These are phyloP conservation scores for Komagataella pastoris DNA, from an alignment of 805 yeast genomes.

Conservation along the genomic window DNA sequence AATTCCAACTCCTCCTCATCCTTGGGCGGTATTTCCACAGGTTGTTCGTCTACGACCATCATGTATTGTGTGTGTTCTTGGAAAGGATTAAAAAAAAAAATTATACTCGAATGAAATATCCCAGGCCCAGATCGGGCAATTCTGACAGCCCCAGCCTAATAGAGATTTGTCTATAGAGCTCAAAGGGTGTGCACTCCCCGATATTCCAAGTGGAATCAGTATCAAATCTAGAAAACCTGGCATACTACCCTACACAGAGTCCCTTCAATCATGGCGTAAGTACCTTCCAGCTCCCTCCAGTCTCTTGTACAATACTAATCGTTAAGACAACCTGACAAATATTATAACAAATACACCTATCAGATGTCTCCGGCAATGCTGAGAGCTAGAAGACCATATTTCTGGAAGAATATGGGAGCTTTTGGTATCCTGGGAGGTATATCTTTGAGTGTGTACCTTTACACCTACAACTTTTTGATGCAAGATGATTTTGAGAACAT, in stretches of 20 bases:
- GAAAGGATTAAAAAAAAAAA: conserved; percentile 1
- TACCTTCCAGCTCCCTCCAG: neutral
- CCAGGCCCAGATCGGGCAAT: neutral
- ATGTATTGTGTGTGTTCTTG: neutral
- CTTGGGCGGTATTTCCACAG: conserved; percentile 41
- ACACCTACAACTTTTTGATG: conserved; percentile 54
- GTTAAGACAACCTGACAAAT: conserved; percentile 12
- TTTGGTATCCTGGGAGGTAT: conserved; percentile 48
- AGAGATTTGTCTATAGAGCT: neutral
- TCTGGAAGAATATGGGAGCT: conserved; percentile 59
- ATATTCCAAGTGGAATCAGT: neutral
- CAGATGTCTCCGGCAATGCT: conserved; percentile 88
- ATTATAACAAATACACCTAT: conserved; percentile 31
- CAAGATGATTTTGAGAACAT: conserved; percentile 82
- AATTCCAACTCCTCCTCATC: conserved; percentile 73
- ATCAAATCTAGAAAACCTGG: neutral
- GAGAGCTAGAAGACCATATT: conserved; percentile 81
- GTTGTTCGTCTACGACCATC: neutral
- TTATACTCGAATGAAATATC: neutral
- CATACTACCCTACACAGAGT: neutral
- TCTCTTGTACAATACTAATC: neutral
- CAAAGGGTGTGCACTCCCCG: neutral
- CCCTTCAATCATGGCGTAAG: conserved; percentile 1
- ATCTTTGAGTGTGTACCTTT: conserved; percentile 50
- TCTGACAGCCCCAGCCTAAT: neutral